Percentiles rank a stretch among this genome's conserved stretches.
phyloP scores from a whole-genome alignment of 768 basidiomycete species.

The Amanita muscaria region DNA sequence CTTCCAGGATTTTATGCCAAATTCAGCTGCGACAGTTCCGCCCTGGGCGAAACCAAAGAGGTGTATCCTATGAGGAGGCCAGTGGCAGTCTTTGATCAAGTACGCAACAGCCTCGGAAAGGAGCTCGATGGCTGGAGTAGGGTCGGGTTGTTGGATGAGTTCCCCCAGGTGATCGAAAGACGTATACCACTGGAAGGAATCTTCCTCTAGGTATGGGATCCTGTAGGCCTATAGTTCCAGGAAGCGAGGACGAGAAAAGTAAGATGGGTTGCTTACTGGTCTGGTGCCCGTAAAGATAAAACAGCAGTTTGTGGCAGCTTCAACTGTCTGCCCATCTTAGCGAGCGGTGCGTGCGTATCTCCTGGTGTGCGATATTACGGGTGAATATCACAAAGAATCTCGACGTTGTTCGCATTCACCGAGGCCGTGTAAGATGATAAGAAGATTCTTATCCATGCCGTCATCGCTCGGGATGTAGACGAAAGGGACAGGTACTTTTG shows the following conservation, averaged over 20 bases:
- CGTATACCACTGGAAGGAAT: conserved; percentile 80
- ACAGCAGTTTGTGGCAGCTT: conserved; percentile 87
- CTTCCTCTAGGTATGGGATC: conserved; percentile 70
- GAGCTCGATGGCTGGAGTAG: conserved; percentile 53
- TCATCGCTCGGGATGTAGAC: conserved; percentile 68
- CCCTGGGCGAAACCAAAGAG: conserved; percentile 87
- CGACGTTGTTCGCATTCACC: conserved; percentile 41
- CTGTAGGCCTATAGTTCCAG: conserved; percentile 26
- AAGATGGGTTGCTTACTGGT: conserved; percentile 40
- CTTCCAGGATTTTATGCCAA: conserved; percentile 51
- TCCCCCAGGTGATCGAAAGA: conserved; percentile 80
- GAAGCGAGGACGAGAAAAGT: neutral
- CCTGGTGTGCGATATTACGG: conserved; percentile 37
- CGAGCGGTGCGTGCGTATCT: conserved; percentile 74
- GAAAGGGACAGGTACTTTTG: conserved; percentile 46
- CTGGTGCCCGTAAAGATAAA: conserved; percentile 72
- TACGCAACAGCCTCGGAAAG: conserved; percentile 45
- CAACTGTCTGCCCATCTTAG: conserved; percentile 59
- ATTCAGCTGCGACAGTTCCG: conserved; percentile 68
- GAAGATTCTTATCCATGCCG: conserved; percentile 78
- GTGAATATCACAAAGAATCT: neutral
- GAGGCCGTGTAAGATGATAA: conserved; percentile 80
- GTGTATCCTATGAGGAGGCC: conserved; percentile 67
- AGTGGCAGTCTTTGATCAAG: conserved; percentile 50
- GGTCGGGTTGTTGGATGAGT: conserved; percentile 60